Evolutionary conservation across 352 stramenopile species (phyloP).

Genomic region (Phytophthora nicotianae): DNA sequence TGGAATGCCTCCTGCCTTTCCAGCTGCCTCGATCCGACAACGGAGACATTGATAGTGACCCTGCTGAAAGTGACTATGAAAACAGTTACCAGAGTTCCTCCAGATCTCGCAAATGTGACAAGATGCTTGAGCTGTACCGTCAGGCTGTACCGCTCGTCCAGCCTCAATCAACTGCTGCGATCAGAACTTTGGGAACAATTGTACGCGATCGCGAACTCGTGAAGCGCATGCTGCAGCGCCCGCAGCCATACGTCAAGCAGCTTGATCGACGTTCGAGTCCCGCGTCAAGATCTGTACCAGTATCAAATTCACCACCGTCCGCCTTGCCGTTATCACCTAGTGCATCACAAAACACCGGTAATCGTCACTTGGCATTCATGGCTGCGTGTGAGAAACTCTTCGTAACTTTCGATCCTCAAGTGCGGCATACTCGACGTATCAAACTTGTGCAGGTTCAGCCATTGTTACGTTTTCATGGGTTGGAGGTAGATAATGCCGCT

Average conservation of each 20-base stretch:
- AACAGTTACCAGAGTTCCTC: constrained; percentile 3
- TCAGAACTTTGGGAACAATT: constrained; percentile 65
- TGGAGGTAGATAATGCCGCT: constrained; percentile 43
- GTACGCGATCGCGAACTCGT: constrained; percentile 47
- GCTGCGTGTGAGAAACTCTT: constrained; percentile 57
- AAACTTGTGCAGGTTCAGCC: constrained; percentile 42
- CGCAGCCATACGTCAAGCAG: constrained; percentile 34
- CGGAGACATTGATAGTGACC: constrained; percentile 1
- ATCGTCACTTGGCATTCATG: constrained; percentile 45
- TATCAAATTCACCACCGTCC: background rate
- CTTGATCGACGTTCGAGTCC: constrained; percentile 29
- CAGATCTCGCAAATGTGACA: constrained; percentile 7
- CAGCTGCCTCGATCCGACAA: constrained; percentile 12
- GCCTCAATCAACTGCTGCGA: constrained; percentile 57
- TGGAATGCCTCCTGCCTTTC: constrained; percentile 32
- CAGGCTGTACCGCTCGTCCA: constrained; percentile 66
- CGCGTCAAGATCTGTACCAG: constrained; percentile 13
- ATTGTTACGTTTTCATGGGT: constrained; percentile 45
- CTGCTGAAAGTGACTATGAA: constrained; percentile 10
- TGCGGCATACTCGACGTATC: constrained; percentile 36
- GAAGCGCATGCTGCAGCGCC: constrained; percentile 61
- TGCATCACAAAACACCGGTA: constrained; percentile 6
- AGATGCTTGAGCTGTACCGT: constrained; percentile 50
- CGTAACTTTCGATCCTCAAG: constrained; percentile 46
- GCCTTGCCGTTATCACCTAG: constrained; percentile 14